Base-by-base conservation (phyloP, 2,329 filamentous ascomycete species). In the Pseudogymnoascus destructans region DNA sequence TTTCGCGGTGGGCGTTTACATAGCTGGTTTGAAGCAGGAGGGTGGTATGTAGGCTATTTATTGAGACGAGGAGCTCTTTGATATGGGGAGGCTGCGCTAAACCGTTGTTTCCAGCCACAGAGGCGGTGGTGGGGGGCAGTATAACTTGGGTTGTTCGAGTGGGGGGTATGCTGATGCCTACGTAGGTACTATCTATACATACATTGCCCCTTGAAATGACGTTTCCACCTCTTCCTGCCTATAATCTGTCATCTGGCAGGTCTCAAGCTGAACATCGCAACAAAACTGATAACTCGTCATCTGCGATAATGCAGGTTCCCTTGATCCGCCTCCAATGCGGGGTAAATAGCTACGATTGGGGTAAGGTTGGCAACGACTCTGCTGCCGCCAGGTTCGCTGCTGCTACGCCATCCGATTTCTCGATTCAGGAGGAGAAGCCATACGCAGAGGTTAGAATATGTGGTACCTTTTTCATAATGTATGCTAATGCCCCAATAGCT, bases 321-420 rank as follows among this genome's bases (percentile, higher is more conserved):
- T 76, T 97, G 57, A 79, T 95, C 70, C 84, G 89, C 65, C 82
- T 97, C 64, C 84, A 87, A 72, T 91, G 87, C 75, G 93, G 92
- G 69, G 89, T 95, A 69, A 97, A 97, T 73, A 96, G 91, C 73
- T 98, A 98, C 71, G 93, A 96, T 75, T 98, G 93, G 93, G 93
- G 92, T 64, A 98, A 98, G 78, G 80, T 90, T 69, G 93, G 93
- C 67, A 80, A 81, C 62, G 80, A 87, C 59, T 97, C 92, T 54
- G 87, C 91, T 11, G 93, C 91, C 56, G 93, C 93, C 63, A 87
- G 84, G 66, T 97, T 87, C 71, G 92, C 91, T 36, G 85, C 89
- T 52, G 89, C 91, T 15, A 96, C 91, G 3, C 83, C 89, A 9
- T 79, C 84, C 11, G 83, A 82, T 65, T 86, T 97, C 70, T 78